Base-by-base conservation (phyloP, 257 asterid genomes). In the Solanum peruvianum region DNA sequence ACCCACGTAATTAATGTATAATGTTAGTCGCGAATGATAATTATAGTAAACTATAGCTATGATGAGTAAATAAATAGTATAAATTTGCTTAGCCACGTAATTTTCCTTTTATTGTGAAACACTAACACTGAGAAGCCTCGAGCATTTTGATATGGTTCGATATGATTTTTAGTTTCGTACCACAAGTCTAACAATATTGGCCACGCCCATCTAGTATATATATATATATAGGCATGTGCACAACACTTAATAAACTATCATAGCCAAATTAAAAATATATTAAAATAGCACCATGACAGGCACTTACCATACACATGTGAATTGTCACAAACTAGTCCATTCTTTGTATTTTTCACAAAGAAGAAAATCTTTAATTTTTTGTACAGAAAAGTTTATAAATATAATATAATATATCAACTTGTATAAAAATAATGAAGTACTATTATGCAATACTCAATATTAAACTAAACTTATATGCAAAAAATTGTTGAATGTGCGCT, bases 41-140 rank as follows among this genome's bases (percentile, higher is more conserved):
- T 33, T 4, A 33, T 33, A 33, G 1, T 5, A 33, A 33, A 33
- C 35, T 33, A 33, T 4, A 33, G 5, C 5, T 33, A 33, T 33
- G 1, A 33, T 33, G 0, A 33, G 0, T 33, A 33, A 33, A 3
- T 33, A 33, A 33, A 33, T 33, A 33, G 3, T 33, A 33, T 33
- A 33, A 33, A 0, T 33, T 4, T 33, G 0, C 5, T 33, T 33
- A 33, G 35, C 5, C 1, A 5, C 35, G 0, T 33, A 4, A 3
- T 33, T 3, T 33, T 4, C 1, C 35, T 31, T 27, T 27, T 29
- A 29, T 2, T 3, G 35, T 33, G 4, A 33, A 33, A 33, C 35
- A 33, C 35, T 33, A 33, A 33, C 3, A 33, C 35, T 3, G 0
- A 33, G 1, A 31, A 33, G 35, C 35, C 35, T 33, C 4, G 35